Evolutionary conservation across 345 rosid genomes (phyloP).

Genomic region (Brassica juncea): DNA sequence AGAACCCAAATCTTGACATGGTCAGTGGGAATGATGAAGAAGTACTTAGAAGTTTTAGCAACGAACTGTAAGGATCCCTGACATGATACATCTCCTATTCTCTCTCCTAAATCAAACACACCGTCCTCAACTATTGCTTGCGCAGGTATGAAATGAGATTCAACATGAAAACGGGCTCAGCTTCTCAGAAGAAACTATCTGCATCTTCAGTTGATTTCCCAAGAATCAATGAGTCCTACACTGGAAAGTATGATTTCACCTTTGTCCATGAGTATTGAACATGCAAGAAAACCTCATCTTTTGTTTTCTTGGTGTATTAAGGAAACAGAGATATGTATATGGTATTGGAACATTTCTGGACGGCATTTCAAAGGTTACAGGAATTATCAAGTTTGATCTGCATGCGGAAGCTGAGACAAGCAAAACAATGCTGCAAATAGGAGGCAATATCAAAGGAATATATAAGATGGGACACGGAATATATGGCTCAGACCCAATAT

Average conservation of each 20-base stretch:
- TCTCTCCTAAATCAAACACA: constrained; percentile 3
- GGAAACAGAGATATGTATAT: constrained; percentile 65
- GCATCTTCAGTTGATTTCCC: constrained; percentile 86
- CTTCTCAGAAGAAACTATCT: constrained; percentile 79
- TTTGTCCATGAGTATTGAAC: constrained; percentile 13
- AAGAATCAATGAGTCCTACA: constrained; percentile 72
- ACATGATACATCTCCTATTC: neutral
- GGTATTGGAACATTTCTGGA: constrained; percentile 64
- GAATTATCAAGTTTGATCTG: constrained; percentile 82
- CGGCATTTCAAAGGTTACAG: constrained; percentile 70
- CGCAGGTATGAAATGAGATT: constrained; percentile 89
- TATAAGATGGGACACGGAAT: constrained; percentile 75
- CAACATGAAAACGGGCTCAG: constrained; percentile 80
- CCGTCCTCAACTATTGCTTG: constrained; percentile 35
- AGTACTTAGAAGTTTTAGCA: constrained; percentile 58
- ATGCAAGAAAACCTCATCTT: constrained; percentile 6
- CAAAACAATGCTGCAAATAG: constrained; percentile 68
- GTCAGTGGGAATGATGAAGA: constrained; percentile 69
- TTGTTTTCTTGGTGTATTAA: constrained; percentile 15
- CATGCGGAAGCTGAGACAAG: constrained; percentile 70
- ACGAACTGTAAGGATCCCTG: constrained; percentile 63
- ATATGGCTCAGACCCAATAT: constrained; percentile 92
- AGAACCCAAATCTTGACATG: constrained; percentile 76
- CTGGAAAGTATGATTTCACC: constrained; percentile 63
- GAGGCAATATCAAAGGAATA: constrained; percentile 84